Conservation (phyloP, 148 eudicot species). For the Agrostemma githago region DNA sequence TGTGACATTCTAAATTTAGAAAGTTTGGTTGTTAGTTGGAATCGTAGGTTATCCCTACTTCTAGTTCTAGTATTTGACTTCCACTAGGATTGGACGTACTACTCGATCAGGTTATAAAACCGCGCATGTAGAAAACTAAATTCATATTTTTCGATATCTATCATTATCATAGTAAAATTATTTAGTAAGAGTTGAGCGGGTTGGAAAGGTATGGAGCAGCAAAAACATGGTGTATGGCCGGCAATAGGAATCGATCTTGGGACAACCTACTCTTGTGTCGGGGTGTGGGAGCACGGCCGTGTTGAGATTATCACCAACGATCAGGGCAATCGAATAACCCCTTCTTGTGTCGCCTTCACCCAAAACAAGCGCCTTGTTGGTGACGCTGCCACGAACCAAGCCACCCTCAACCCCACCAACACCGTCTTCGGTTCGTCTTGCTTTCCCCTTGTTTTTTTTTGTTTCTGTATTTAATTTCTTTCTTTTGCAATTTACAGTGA, state of each 20-base stretch:
- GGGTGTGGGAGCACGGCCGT: conserved; percentile 5
- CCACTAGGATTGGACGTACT: too few species aligned
- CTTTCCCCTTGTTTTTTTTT: not conserved
- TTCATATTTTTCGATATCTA: too few species aligned
- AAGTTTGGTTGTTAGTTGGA: too few species aligned
- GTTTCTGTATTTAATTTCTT: not conserved
- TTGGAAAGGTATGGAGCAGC: not conserved
- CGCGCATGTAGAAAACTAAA: too few species aligned
- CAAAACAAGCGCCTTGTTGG: not conserved
- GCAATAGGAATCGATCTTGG: conserved; percentile 7
- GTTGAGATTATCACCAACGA: conserved; percentile 12
- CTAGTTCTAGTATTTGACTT: too few species aligned
- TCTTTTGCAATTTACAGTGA: not conserved
- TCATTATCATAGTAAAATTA: too few species aligned
- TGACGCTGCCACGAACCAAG: conserved; percentile 8
- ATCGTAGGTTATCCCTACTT: too few species aligned
- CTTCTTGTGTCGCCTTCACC: conserved; percentile 5
- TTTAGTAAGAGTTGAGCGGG: not conserved
- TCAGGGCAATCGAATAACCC: conserved; percentile 1
- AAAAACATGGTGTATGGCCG: not conserved
- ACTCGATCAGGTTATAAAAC: too few species aligned
- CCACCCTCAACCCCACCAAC: not conserved
- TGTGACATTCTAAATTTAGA: too few species aligned
- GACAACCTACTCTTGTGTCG: conserved; percentile 15
- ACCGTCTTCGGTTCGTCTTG: conserved; percentile 9